phyloP scores from a whole-genome alignment of 140 eudicot genomes.

The Cichorium intybus region DNA sequence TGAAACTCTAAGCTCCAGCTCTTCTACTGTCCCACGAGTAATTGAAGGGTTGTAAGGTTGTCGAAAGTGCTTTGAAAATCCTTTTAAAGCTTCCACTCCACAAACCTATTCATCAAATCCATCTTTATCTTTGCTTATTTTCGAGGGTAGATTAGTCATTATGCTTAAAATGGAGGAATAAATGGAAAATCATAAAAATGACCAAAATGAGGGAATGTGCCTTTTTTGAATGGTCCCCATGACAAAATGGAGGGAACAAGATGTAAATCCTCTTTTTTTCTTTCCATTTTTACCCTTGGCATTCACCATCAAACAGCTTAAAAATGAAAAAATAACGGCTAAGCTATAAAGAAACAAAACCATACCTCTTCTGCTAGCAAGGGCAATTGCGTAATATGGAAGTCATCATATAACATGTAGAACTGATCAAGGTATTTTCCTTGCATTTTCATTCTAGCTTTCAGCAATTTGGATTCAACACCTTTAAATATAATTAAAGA shows the following conservation, averaged over 20 bases:
- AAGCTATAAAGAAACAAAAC: background rate
- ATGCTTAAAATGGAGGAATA: background rate
- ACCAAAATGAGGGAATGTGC: background rate
- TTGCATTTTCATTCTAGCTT: slow-evolving; percentile 98
- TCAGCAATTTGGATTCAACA: slow-evolving; percentile 84
- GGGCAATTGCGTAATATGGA: slow-evolving; percentile 80
- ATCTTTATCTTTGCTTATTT: background rate
- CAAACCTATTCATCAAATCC: slow-evolving; percentile 52
- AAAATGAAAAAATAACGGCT: background rate
- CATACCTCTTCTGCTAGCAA: slow-evolving; percentile 88
- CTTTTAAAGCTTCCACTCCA: slow-evolving; percentile 78
- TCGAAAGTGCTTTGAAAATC: slow-evolving; percentile 59
- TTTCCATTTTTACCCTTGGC: slow-evolving; percentile 8
- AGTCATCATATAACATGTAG: slow-evolving; percentile 90
- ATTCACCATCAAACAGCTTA: background rate
- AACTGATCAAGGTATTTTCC: slow-evolving; percentile 91
- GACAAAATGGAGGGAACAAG: background rate
- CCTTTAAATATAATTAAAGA: slow-evolving; percentile 30
- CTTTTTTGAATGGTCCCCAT: background rate
- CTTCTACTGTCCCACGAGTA: slow-evolving; percentile 56
- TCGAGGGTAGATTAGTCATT: slow-evolving; percentile 20
- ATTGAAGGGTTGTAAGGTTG: slow-evolving; percentile 52
- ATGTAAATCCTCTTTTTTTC: no score
- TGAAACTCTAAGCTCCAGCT: slow-evolving; percentile 65
- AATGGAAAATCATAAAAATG: background rate